phyloP scores from a whole-genome alignment of 257 asterid genomes.

The Solanum dulcamara region DNA sequence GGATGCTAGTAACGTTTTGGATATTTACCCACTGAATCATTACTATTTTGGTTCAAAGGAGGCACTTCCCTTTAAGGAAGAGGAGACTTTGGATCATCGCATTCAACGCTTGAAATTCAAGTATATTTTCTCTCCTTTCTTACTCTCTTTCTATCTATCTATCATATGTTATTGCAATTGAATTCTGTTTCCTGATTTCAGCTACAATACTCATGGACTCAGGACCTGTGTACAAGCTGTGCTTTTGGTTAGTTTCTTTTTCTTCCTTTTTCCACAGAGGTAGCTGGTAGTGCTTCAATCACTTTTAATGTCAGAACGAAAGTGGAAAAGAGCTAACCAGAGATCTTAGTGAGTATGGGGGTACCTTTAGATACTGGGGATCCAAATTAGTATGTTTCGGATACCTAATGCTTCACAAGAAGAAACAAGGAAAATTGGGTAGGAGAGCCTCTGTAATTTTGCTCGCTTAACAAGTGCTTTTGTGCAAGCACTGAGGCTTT shows the following conservation, averaged over 20 bases:
- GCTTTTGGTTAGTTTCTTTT: constrained; percentile 46
- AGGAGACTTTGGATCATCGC: constrained; percentile 61
- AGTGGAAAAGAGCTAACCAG: neutral
- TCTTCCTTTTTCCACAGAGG: neutral
- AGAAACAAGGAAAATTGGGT: too few relatives aligned
- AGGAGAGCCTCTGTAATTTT: neutral
- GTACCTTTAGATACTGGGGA: neutral
- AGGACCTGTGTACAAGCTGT: constrained; percentile 82
- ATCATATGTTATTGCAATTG: neutral
- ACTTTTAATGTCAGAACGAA: too few relatives aligned
- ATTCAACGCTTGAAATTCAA: constrained; percentile 60
- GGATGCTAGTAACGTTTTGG: constrained; percentile 26
- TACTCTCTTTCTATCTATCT: neutral
- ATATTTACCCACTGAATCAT: constrained; percentile 63
- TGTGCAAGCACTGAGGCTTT: neutral
- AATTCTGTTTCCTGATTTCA: constrained; percentile 15
- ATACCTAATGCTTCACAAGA: too few relatives aligned
- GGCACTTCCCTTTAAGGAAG: constrained; percentile 33
- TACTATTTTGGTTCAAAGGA: constrained; percentile 79
- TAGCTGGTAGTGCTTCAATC: too few relatives aligned
- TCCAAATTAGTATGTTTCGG: neutral
- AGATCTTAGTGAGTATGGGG: neutral
- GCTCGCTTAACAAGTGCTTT: neutral
- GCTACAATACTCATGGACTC: constrained; percentile 64
- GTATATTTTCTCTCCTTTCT: constrained; percentile 16